These are phyloP conservation scores for Ustilago crameri DNA, from an alignment of 1,284 basidiomycete species.

Conservation along the genomic window DNA sequence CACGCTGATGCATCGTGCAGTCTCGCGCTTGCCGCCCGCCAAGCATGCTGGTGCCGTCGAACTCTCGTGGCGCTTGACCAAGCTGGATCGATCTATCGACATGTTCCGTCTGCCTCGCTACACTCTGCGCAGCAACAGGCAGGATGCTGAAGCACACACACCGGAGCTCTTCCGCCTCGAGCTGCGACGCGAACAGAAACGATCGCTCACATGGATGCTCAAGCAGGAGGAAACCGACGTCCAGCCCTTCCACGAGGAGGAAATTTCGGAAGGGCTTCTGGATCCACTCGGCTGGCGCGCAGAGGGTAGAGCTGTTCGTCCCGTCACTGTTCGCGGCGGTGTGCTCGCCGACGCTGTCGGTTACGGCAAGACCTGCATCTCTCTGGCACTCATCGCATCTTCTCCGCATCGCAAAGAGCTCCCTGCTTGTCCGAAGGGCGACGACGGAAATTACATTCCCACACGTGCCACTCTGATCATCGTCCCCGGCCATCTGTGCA, in stretches of 20 bases:
- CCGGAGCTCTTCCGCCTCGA: conserved; percentile 77
- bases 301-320: conserved; percentile 85
- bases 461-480: conserved; percentile 84
- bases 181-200: conserved; percentile 84
- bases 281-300: conserved; percentile 90
- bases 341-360: conserved; percentile 96
- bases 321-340: conserved; percentile 82
- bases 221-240: conserved; percentile 74
- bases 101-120: conserved; percentile 72
- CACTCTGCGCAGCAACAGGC: conserved; percentile 79
- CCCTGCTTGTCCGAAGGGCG: conserved; percentile 72
- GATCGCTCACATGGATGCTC: conserved; percentile 93
- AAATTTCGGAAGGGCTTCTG: conserved; percentile 88
- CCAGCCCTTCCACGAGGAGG: conserved; percentile 85
- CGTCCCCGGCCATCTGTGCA: conserved; percentile 87
- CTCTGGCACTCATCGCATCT: conserved; percentile 76
- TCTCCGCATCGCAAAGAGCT: conserved; percentile 29
- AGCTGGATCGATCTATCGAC: conserved; percentile 75
- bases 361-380: conserved; percentile 96
- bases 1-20: conserved; percentile 86
- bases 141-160: conserved; percentile 79
- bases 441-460: conserved; percentile 78
- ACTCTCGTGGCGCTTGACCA: conserved; percentile 83
- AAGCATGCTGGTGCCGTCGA: conserved; percentile 64
- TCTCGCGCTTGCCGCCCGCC: conserved; percentile 77